phyloP scores from a whole-genome alignment of 352 stramenopile genomes.

The Phytophthora fragariaefolia region DNA sequence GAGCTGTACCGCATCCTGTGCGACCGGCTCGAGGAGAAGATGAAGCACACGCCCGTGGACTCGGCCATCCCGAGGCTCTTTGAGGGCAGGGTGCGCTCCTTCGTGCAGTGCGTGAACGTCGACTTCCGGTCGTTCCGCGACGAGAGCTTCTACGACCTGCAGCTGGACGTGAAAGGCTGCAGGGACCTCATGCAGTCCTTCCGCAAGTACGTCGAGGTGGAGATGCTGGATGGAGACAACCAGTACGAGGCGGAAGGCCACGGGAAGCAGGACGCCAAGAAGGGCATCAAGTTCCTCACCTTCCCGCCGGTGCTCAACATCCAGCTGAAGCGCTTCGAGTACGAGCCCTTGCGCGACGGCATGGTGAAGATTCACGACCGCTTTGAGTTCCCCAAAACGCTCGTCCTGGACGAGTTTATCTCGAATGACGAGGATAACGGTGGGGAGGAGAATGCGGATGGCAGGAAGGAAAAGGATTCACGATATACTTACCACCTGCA shows the following conservation, averaged over 20 bases:
- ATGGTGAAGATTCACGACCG: constrained; percentile 93
- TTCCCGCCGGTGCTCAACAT: constrained; percentile 93
- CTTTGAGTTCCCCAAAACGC: constrained; percentile 84
- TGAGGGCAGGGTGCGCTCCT: constrained; percentile 89
- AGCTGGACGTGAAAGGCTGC: constrained; percentile 93
- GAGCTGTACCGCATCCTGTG: constrained; percentile 92
- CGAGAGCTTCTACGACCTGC: constrained; percentile 94
- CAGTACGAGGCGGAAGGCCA: constrained; percentile 92
- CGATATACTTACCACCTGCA: constrained; percentile 81
- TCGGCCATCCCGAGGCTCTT: constrained; percentile 88
- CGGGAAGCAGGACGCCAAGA: constrained; percentile 92
- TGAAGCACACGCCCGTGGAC: constrained; percentile 89
- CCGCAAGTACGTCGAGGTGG: constrained; percentile 92
- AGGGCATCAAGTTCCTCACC: constrained; percentile 83
- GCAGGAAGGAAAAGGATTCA: constrained; percentile 12
- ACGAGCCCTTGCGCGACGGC: constrained; percentile 82
- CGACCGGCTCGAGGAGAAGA: constrained; percentile 93
- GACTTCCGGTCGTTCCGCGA: constrained; percentile 89
- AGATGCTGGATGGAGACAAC: constrained; percentile 94
- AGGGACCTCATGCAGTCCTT: constrained; percentile 91
- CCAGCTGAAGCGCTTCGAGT: constrained; percentile 93
- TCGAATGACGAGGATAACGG: constrained; percentile 8
- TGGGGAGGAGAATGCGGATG: constrained; percentile 4
- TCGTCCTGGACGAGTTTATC: constrained; percentile 77
- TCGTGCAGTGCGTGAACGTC: constrained; percentile 93